Base-by-base conservation (phyloP, 768 basidiomycete genomes). In the Serpula lacrymans region DNA sequence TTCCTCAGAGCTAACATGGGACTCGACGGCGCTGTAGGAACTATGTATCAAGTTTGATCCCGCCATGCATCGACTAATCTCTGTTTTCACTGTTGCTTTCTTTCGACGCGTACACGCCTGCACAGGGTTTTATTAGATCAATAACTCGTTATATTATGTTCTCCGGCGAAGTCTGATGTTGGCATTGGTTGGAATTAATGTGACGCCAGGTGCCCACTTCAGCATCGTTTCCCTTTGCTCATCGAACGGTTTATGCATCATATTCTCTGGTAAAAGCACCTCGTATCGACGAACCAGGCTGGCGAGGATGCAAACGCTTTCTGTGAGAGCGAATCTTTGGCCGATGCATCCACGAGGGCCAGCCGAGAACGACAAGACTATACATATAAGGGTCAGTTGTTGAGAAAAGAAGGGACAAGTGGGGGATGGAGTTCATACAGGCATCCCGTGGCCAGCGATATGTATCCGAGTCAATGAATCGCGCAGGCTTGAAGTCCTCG, bases 371-470 rank as follows among this genome's bases (percentile, higher is more conserved):
- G 71, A 65, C 20, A 71, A 22, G 50, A 69, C 71, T 70, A 26
- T 37, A 34, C 9, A 31, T n/a, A n/a, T n/a, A n/a, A n/a, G n/a
- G n/a, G n/a, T n/a, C n/a, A 29, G n/a, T 9, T 14, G 37, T n/a
- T 18, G 16, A 24, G 9, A 30, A n/a, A n/a, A n/a, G n/a, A n/a
- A n/a, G n/a, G n/a, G n/a, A n/a, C n/a, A n/a, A n/a, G n/a, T n/a
- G n/a, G n/a, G n/a, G n/a, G 24, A 16, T 5, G 12, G 13, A 4
- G 10, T 16, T 33, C 72, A 32, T 41, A 72, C 73, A 75, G 11
- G 71, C 74, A 40, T 75, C 63, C 17, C 75, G 67, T 11, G 74
- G 75, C 74, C 74, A 78, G 22, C 63, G 62, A 40, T 77, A 76
- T 1, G 63, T 55, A 5, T 64, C 64, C 0, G 71, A 74, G 37